Percentiles rank a stretch among this genome's conserved stretches.
Evolutionary conservation across 2,329 filamentous ascomycete genomes (phyloP).

Genomic region (Colletotrichum neosansevieriae): DNA sequence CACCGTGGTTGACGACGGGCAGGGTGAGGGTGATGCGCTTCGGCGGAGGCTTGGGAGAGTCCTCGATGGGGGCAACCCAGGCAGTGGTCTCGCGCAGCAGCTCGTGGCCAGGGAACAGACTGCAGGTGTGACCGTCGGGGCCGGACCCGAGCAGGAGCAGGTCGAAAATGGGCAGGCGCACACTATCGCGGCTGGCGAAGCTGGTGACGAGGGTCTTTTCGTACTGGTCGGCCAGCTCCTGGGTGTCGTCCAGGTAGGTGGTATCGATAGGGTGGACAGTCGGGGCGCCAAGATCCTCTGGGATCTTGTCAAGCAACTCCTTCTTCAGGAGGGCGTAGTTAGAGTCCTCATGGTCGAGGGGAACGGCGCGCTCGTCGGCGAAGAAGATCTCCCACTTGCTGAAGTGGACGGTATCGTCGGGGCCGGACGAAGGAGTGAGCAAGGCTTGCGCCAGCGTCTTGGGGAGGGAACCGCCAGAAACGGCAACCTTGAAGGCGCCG

Average conservation of each 20-base stretch:
- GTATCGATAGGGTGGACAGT: constrained; percentile 83
- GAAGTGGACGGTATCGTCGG: constrained; percentile 78
- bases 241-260: constrained; percentile 76
- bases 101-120: constrained; percentile 90
- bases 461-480: constrained; percentile 94
- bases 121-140: constrained; percentile 97
- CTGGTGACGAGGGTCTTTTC: constrained; percentile 86
- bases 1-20: constrained; percentile 88
- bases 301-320: constrained; percentile 91
- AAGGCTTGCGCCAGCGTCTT: constrained; percentile 88
- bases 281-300: constrained; percentile 73
- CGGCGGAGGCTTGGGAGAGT: constrained; percentile 94
- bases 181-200: constrained; percentile 93
- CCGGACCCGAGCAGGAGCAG: constrained; percentile 93
- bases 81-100: constrained; percentile 87
- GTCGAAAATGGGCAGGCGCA: constrained; percentile 95
- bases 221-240: constrained; percentile 94
- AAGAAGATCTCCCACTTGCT: constrained; percentile 98
- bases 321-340: constrained; percentile 91
- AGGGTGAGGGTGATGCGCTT: constrained; percentile 92
- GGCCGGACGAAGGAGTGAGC: constrained; percentile 65
- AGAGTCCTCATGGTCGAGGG: constrained; percentile 91
- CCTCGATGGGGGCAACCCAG: constrained; percentile 92
- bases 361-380: constrained; percentile 95
- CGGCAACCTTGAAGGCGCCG: constrained; percentile 86